Conservation (phyloP, 2,329 filamentous ascomycete species). For the Penicillium capsulatum region DNA sequence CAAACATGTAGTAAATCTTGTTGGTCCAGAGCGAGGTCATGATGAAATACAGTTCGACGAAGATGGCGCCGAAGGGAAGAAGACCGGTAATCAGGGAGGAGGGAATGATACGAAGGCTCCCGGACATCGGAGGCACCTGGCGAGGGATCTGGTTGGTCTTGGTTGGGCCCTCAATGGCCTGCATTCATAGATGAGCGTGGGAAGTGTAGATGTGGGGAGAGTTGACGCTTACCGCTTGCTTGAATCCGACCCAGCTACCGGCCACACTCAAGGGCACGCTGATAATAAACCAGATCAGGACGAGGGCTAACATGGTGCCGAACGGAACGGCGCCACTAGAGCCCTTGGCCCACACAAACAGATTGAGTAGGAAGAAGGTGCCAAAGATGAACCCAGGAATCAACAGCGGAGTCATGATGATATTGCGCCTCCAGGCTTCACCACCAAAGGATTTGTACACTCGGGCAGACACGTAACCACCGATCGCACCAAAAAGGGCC, state of each 20-base stretch:
- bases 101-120: conserved; percentile 80
- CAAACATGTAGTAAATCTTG: conserved; percentile 99
- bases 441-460: conserved; percentile 94
- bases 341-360: conserved; percentile 91
- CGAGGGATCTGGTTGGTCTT: conserved; percentile 97
- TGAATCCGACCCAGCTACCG: conserved; percentile 92
- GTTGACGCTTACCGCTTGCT: conserved; percentile 47
- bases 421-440: conserved; percentile 91
- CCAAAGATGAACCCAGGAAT: conserved; percentile 82
- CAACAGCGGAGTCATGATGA: conserved; percentile 77
- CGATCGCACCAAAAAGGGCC: conserved; percentile 85
- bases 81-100: conserved; percentile 90
- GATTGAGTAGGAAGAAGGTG: conserved; percentile 87
- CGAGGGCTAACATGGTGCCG: conserved; percentile 89
- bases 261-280: conserved; percentile 85
- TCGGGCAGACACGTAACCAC: conserved; percentile 82
- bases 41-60: conserved; percentile 98
- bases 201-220: not conserved
- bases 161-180: conserved; percentile 71
- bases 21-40: conserved; percentile 99
- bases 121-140: conserved; percentile 80
- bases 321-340: conserved; percentile 94
- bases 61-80: conserved; percentile 92
- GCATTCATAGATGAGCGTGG: not conserved
- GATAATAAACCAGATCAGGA: conserved; percentile 95